Evolutionary conservation across 2,329 filamentous ascomycete genomes (phyloP).

Genomic region (Trichoderma guizhouense): DNA sequence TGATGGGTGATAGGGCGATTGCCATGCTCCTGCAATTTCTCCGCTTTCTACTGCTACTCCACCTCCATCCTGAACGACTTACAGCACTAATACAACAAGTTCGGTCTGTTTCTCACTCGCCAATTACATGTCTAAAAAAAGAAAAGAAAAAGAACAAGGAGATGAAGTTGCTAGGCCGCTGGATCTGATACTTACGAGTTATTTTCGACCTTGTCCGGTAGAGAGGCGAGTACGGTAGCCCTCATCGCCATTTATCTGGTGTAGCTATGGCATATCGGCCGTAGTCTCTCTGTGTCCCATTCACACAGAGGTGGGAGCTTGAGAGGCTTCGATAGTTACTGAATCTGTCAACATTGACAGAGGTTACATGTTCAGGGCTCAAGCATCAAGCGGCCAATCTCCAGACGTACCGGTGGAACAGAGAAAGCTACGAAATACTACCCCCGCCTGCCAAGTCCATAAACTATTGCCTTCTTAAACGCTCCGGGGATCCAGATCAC

Average conservation of each 20-base stretch:
- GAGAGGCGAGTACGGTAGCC: neutral
- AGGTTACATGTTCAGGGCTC: neutral
- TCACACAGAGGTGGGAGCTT: neutral
- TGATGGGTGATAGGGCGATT: conserved; percentile 16
- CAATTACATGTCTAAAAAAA: neutral
- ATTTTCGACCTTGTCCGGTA: neutral
- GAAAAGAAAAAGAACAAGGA: neutral
- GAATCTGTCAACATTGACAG: neutral
- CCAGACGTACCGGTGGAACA: neutral
- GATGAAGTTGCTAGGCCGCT: neutral
- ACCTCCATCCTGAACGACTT: neutral
- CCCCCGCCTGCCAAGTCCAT: neutral
- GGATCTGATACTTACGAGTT: neutral
- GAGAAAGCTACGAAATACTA: neutral
- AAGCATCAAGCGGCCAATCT: neutral
- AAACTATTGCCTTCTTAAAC: neutral
- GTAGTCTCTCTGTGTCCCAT: neutral
- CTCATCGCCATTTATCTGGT: neutral
- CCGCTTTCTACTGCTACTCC: neutral
- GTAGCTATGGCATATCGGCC: neutral
- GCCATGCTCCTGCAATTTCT: conserved; percentile 17
- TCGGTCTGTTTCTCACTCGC: neutral
- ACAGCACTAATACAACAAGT: neutral
- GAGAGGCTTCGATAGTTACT: neutral
- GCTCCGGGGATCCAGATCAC: conserved; percentile 1